Conservation (phyloP, 495 filamentous ascomycete species). For the Neurospora sp. region DNA sequence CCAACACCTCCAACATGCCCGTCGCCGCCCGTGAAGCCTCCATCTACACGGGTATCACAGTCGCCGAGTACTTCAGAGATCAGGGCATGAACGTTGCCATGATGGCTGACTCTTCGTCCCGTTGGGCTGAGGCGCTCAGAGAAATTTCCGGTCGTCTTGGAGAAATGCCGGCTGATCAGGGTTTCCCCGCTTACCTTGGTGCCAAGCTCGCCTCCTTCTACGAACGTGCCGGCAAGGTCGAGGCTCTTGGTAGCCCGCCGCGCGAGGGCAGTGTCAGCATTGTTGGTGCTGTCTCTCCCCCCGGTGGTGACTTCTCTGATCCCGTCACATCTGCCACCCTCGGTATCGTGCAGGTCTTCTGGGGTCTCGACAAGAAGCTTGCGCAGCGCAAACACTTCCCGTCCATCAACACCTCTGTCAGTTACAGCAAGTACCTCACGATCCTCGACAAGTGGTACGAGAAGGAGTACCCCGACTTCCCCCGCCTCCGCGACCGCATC, state of each 20-base stretch:
- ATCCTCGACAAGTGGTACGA: conserved; percentile 87
- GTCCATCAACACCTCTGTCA: conserved; percentile 89
- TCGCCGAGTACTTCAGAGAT: conserved; percentile 97
- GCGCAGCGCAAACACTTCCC: conserved; percentile 99
- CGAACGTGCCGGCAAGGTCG: conserved; percentile 87
- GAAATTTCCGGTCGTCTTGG: conserved; percentile 98
- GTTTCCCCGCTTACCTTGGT: conserved; percentile 95
- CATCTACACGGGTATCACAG: conserved; percentile 97
- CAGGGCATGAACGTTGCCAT: conserved; percentile 97
- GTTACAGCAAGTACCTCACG: conserved; percentile 92
- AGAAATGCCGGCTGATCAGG: conserved; percentile 99
- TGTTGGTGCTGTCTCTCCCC: conserved; percentile 93
- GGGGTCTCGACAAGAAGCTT: conserved; percentile 98
- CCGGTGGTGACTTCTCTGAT: conserved; percentile 98
- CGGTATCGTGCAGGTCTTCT: conserved; percentile 98
- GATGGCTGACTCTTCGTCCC: conserved; percentile 99
- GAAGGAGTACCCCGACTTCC: conserved; percentile 88
- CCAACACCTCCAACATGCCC: conserved; percentile 99
- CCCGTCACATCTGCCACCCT: conserved; percentile 92
- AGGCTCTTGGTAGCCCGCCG: conserved; percentile 76
- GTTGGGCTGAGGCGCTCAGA: conserved; percentile 97
- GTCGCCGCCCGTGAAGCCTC: conserved; percentile 97
- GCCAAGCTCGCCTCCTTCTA: conserved; percentile 98
- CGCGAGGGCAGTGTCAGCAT: conserved; percentile 90
- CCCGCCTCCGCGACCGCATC: conserved; percentile 81